A percentile compares a stretch with the other conserved stretches of the same genome.
Conservation (phyloP, 2,329 filamentous ascomycete species). For the Bretziella fagacearum region DNA sequence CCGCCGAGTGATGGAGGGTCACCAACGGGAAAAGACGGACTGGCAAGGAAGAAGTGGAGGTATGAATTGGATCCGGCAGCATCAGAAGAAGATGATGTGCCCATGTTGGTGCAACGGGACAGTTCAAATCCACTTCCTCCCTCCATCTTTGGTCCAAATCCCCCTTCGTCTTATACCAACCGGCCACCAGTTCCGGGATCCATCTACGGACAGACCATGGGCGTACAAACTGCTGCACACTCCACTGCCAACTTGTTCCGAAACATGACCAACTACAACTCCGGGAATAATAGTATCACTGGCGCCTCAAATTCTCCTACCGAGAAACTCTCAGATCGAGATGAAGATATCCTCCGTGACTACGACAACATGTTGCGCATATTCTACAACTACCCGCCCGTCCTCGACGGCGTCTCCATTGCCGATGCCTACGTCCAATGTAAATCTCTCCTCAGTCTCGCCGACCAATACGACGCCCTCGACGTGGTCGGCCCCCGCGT, state of each 20-base stretch:
- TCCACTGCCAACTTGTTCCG: slow-evolving; percentile 53
- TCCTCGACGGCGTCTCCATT: slow-evolving; percentile 72
- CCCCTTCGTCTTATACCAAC: slow-evolving; percentile 11
- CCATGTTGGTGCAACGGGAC: slow-evolving; percentile 68
- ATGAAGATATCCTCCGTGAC: slow-evolving; percentile 67
- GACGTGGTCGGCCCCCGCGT: slow-evolving; percentile 75
- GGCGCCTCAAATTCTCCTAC: slow-evolving; percentile 18
- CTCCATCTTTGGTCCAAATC: slow-evolving; percentile 28
- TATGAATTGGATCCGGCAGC: slow-evolving; percentile 55
- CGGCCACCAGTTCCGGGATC: neutral
- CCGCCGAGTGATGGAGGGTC: neutral
- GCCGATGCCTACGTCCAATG: slow-evolving; percentile 86
- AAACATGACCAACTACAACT: slow-evolving; percentile 52
- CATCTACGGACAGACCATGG: neutral
- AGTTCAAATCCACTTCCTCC: slow-evolving; percentile 4
- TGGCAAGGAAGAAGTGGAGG: slow-evolving; percentile 42
- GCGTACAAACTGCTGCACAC: slow-evolving; percentile 16
- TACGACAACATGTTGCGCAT: slow-evolving; percentile 93
- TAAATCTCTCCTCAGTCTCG: slow-evolving; percentile 71
- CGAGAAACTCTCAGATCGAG: slow-evolving; percentile 36
- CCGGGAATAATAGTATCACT: too few species aligned
- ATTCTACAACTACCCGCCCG: slow-evolving; percentile 83
- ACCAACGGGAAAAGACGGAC: neutral
- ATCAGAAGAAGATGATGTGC: slow-evolving; percentile 53
- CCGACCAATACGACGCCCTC: slow-evolving; percentile 89